A percentile compares a stretch with the other conserved stretches of the same genome.
Conservation (phyloP, 2,329 filamentous ascomycete genomes). For the Pseudopyricularia cyperi region DNA sequence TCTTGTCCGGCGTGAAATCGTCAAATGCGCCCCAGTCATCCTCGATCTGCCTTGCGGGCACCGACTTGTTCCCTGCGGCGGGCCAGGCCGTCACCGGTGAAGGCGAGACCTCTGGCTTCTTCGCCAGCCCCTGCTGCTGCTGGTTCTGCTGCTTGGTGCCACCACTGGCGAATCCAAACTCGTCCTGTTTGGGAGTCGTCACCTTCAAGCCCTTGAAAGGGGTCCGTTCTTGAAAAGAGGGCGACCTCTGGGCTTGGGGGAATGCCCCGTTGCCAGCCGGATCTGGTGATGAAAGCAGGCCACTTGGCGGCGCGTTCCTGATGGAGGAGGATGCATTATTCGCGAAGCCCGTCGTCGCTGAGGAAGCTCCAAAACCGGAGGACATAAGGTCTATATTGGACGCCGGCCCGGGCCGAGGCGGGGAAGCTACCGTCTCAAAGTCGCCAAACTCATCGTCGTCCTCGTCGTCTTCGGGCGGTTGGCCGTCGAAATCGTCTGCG, state of each 20-base stretch:
- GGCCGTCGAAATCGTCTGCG: conserved; percentile 37
- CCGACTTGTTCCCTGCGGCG: conserved; percentile 14
- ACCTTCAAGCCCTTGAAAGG: conserved; percentile 36
- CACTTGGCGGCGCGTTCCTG: conserved; percentile 12
- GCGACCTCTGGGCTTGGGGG: conserved; percentile 35
- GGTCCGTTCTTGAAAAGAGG: conserved; percentile 39
- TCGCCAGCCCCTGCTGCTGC: conserved; percentile 10
- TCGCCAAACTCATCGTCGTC: conserved; percentile 12
- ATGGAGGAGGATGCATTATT: neutral
- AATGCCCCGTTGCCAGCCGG: conserved; percentile 20
- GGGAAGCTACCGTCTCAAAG: conserved; percentile 14
- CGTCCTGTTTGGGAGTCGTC: conserved; percentile 24
- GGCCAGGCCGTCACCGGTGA: conserved; percentile 35
- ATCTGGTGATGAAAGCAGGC: conserved; percentile 17
- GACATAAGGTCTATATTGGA: conserved; percentile 8
- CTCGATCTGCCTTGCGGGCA: conserved; percentile 12
- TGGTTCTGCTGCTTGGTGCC: too few species aligned
- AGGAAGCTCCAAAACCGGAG: neutral
- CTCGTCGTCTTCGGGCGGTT: conserved; percentile 16
- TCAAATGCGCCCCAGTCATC: conserved; percentile 41
- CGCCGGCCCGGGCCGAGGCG: neutral
- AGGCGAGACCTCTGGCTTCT: conserved; percentile 12
- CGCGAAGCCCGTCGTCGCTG: neutral
- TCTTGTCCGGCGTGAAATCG: conserved; percentile 19
- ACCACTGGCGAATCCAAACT: conserved; percentile 9